Conservation (phyloP, 192 early-diverging fungal genomes). For the Mortierella claussenii region DNA sequence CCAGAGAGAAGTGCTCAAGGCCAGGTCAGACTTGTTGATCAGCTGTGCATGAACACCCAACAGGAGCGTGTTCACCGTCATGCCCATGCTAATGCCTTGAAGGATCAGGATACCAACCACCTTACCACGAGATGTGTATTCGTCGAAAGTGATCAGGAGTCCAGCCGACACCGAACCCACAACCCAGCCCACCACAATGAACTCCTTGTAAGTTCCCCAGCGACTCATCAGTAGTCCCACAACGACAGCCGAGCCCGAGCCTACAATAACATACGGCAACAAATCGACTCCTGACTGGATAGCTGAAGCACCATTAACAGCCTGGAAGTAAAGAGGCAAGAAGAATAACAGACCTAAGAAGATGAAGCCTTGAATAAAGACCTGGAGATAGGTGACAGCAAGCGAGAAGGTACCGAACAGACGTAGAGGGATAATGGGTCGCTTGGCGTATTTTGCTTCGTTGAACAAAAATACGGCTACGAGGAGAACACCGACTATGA, state of each 20-base stretch:
- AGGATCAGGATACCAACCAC: constrained; percentile 13
- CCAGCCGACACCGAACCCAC: constrained; percentile 8
- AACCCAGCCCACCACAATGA: constrained; percentile 33
- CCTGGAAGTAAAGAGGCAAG: constrained; percentile 82
- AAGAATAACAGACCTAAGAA: constrained; percentile 77
- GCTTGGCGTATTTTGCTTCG: constrained; percentile 73
- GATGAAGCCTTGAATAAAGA: constrained; percentile 72
- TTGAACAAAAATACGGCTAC: constrained; percentile 68
- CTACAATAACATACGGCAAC: constrained; percentile 74
- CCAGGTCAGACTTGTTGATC: constrained; percentile 35
- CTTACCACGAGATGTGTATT: constrained; percentile 32
- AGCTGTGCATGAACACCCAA: constrained; percentile 45
- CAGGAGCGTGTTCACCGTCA: constrained; percentile 37
- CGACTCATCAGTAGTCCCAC: constrained; percentile 42
- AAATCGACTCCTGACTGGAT: constrained; percentile 78
- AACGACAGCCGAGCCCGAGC: constrained; percentile 12
- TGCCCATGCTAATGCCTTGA: constrained; percentile 35
- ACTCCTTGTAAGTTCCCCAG: constrained; percentile 51
- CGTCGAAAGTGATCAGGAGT: constrained; percentile 38
- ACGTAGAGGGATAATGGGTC: constrained; percentile 81
- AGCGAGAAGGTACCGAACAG: constrained; percentile 71
- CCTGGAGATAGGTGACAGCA: constrained; percentile 65
- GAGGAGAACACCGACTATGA: constrained; percentile 65
- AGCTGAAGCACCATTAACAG: constrained; percentile 77
- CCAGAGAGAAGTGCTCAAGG: constrained; percentile 49